These are phyloP conservation scores for Phytophthora rubi DNA, from an alignment of 352 stramenopile genomes.

Conservation along the genomic window DNA sequence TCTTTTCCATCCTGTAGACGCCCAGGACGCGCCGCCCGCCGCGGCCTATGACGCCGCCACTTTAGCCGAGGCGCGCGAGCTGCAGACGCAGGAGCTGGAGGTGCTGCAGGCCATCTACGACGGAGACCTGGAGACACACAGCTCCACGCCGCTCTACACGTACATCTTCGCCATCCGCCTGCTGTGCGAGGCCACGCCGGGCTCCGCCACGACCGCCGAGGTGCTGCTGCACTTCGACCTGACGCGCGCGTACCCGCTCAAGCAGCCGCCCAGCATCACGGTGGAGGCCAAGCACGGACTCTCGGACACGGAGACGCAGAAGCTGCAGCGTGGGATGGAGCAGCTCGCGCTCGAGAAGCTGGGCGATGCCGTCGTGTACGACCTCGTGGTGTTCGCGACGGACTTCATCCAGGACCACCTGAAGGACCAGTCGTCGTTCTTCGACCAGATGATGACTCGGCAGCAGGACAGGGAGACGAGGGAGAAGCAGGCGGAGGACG, in stretches of 20 bases:
- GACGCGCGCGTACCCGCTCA: conserved; percentile 67
- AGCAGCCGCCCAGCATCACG: conserved; percentile 66
- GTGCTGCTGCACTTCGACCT: conserved; percentile 82
- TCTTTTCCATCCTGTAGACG: conserved; percentile 19
- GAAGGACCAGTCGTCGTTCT: conserved; percentile 88
- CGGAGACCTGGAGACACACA: conserved; percentile 69
- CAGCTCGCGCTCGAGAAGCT: conserved; percentile 67
- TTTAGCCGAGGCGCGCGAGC: conserved; percentile 56
- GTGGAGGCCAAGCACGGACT: conserved; percentile 77
- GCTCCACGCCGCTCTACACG: conserved; percentile 79
- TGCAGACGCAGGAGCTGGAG: conserved; percentile 84
- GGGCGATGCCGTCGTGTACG: conserved; percentile 80
- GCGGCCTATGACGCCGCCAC: conserved; percentile 47
- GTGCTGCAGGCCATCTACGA: conserved; percentile 86
- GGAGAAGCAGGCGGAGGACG: conserved; percentile 68
- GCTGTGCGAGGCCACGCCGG: conserved; percentile 53
- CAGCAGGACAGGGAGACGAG: conserved; percentile 72
- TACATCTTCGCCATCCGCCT: conserved; percentile 87
- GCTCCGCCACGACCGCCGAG: conserved; percentile 55
- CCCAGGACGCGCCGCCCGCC: conserved; percentile 3
- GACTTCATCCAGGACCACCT: conserved; percentile 86
- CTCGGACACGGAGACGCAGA: conserved; percentile 68
- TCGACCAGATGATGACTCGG: conserved; percentile 88
- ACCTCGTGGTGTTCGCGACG: conserved; percentile 81
- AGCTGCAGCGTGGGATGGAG: conserved; percentile 65